These are phyloP conservation scores for Neofusicoccum cordaticola DNA, from an alignment of 2,329 filamentous ascomycete genomes.

Conservation along the genomic window DNA sequence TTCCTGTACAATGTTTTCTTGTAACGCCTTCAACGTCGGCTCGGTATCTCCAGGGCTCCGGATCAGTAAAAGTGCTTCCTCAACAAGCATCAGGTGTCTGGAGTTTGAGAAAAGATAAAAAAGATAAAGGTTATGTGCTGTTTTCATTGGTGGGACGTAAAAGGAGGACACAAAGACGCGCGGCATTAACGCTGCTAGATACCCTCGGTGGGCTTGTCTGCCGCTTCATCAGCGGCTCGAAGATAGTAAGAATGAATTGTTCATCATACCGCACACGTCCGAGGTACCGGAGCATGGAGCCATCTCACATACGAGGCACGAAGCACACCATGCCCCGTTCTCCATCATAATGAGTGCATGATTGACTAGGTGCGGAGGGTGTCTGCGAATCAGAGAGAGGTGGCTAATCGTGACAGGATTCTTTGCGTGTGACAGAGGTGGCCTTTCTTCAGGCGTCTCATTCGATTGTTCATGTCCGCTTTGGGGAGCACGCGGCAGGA, in stretches of 20 bases:
- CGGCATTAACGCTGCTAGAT: conserved; percentile 10
- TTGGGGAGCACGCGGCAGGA: not conserved
- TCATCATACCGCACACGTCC: not conserved
- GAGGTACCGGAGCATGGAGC: not conserved
- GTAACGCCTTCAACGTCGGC: conserved; percentile 13
- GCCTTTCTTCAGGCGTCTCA: not conserved
- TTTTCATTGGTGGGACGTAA: not conserved
- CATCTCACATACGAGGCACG: not conserved
- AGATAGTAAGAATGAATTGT: conserved; percentile 4
- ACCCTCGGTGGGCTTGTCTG: conserved; percentile 6
- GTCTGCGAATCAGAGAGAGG: not conserved
- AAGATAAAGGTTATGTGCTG: not conserved
- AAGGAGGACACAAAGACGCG: not conserved
- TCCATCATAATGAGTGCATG: not conserved
- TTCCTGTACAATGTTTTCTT: conserved; percentile 2
- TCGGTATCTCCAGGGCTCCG: not conserved
- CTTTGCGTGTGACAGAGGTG: not conserved
- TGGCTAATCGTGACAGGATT: not conserved
- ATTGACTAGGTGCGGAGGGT: not conserved
- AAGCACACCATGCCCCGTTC: not conserved
- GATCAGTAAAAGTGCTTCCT: conserved; percentile 9
- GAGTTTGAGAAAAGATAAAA: conserved; percentile 4
- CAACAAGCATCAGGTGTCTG: conserved; percentile 14
- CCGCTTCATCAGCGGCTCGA: conserved; percentile 5
- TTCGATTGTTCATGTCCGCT: not conserved